A percentile compares a stretch with the other conserved stretches of the same genome.
These are phyloP conservation scores for Teunomyces tritomae DNA, from an alignment of 805 yeast genomes.

Conservation along the genomic window DNA sequence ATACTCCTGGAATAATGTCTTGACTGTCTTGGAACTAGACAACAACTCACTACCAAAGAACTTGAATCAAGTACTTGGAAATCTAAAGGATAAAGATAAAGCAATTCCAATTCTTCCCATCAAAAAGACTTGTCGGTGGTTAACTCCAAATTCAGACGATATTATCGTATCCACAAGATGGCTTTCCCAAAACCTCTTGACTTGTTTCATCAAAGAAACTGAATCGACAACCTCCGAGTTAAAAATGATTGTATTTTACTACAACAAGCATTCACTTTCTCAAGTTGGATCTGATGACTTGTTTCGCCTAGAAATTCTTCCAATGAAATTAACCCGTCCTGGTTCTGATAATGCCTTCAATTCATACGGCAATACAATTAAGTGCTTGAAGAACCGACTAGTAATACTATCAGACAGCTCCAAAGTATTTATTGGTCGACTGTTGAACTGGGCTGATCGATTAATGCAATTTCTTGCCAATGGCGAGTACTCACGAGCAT, in stretches of 20 bases:
- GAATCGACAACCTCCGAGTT: background rate
- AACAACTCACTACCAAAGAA: conserved; percentile 33
- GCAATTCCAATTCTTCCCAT: conserved; percentile 28
- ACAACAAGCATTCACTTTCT: background rate
- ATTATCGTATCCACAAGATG: conserved; percentile 54
- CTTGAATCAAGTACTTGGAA: conserved; percentile 23
- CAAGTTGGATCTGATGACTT: conserved; percentile 20
- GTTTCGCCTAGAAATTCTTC: conserved; percentile 28
- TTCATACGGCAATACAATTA: conserved; percentile 15
- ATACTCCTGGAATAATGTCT: conserved; percentile 63
- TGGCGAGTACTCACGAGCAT: conserved; percentile 53
- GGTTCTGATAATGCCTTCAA: background rate
- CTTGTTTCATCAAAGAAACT: conserved; percentile 18
- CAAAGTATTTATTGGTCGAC: conserved; percentile 54
- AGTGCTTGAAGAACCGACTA: conserved; percentile 22
- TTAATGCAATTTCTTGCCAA: conserved; percentile 46
- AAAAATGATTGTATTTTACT: background rate
- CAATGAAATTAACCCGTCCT: background rate
- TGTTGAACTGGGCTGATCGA: conserved; percentile 69
- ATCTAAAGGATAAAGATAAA: conserved; percentile 38
- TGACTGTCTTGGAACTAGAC: conserved; percentile 54
- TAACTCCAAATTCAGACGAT: conserved; percentile 7
- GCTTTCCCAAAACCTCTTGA: conserved; percentile 35
- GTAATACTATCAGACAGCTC: conserved; percentile 24
- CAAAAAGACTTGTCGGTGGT: conserved; percentile 23